A percentile compares a stretch with the other conserved stretches of the same genome.
phyloP scores from a whole-genome alignment of 352 stramenopile species.

The Globisporangium echinulatum region DNA sequence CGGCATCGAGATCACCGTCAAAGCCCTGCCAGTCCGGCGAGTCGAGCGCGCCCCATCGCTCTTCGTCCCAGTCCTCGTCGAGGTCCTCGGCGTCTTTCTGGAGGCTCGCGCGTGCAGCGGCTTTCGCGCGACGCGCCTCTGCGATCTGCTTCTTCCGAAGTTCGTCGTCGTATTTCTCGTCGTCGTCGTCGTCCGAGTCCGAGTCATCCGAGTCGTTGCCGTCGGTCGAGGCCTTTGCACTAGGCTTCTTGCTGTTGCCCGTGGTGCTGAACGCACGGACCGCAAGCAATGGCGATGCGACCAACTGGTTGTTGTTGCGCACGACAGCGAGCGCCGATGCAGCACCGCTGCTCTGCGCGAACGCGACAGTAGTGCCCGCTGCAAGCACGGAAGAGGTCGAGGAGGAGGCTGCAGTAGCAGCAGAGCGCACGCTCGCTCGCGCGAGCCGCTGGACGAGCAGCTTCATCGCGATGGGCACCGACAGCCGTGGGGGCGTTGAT shows the following conservation, averaged over 20 bases:
- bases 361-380: constrained; percentile 1
- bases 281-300: constrained; percentile 9
- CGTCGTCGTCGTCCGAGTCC: constrained; percentile 28
- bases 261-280: constrained; percentile 24
- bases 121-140: constrained; percentile 13
- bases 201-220: constrained; percentile 13
- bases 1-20: constrained; percentile 64
- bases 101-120: constrained; percentile 16
- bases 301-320: constrained; percentile 4
- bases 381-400: constrained; percentile 3
- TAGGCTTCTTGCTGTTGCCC: constrained; percentile 12
- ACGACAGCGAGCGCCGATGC: constrained; percentile 3
- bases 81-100: constrained; percentile 31
- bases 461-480: constrained; percentile 9
- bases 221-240: constrained; percentile 7
- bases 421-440: constrained; percentile 12
- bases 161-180: constrained; percentile 21
- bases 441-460: constrained; percentile 22
- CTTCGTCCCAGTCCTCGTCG: constrained; percentile 61
- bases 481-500: background rate
- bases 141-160: constrained; percentile 9
- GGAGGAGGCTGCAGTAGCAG: background rate
- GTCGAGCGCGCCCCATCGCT: constrained; percentile 56
- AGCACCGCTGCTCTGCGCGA: constrained; percentile 8
- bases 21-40: constrained; percentile 79